Base-by-base conservation (phyloP, 306 rosid species). In the Notholithocarpus densiflorus region DNA sequence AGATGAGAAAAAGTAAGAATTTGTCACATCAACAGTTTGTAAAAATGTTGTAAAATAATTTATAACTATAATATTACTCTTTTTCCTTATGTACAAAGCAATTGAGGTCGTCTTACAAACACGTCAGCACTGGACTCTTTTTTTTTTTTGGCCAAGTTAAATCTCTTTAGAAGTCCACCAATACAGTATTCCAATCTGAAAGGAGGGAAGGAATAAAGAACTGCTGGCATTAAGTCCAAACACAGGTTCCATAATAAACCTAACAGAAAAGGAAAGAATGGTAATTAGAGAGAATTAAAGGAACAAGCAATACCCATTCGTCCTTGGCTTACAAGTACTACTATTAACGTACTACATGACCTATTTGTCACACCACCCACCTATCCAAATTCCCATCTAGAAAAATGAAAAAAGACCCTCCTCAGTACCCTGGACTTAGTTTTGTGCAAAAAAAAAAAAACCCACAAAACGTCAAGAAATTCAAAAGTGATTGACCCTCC, bases 271-370 rank as follows among this genome's bases (percentile, higher is more conserved):
- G 81, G 76, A 53, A 76, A 75, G 84, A 34, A 75, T 75, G 82
- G 83, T 75, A 72, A 64, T 65, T 45, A 77, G 81, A 56, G 45
- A 61, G 71, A 62, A 73, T 83, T 72, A 43, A 76, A 29, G 70
- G 78, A 80, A 57, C 56, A 76, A 88, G 82, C 91, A 80, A 87
- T 83, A n/a, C 91, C 88, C 81, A 64, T 51, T 85, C 68, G 75
- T 86, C 83, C 79, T 82, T 86, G 17, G 56, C 52, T 29, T 55
- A 40, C 79, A 80, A 11, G 53, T 45, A 45, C 53, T 45, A 45
- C 53, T 45, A 45, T 9, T 12, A 12, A 45, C 12, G 53, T 11
- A 45, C 71, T 66, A 4, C 4, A 31, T 32, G 23, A 66, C 51
- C 23, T 13, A 66, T 34, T 32, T 34, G 23, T 32, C 72, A 19